Conservation (phyloP, 179 eudicot species). For the Monotropa hypopitys region DNA sequence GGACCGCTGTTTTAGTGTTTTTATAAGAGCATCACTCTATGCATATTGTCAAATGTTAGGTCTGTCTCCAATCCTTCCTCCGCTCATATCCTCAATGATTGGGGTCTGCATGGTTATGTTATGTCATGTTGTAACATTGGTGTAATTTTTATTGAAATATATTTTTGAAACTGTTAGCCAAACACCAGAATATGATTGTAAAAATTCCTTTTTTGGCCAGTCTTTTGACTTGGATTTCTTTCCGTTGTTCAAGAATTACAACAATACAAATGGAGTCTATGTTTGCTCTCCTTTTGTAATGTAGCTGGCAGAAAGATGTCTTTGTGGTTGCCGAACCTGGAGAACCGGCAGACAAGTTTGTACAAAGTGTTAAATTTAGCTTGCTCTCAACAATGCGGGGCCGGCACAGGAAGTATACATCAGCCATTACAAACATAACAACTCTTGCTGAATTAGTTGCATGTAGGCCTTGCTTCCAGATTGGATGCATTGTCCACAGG, state of each 20-base stretch:
- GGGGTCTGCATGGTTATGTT: no score
- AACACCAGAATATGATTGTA: background rate
- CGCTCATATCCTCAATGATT: no score
- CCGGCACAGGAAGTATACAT: conserved; percentile 51
- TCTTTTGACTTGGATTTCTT: background rate
- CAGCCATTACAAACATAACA: conserved; percentile 53
- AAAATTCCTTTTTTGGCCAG: background rate
- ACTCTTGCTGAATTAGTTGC: conserved; percentile 77
- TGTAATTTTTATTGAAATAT: background rate
- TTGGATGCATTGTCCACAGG: conserved; percentile 83
- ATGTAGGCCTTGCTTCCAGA: conserved; percentile 77
- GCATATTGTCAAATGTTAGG: no score
- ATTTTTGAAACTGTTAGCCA: background rate
- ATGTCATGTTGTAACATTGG: background rate
- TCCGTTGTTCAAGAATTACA: background rate
- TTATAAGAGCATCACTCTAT: no score
- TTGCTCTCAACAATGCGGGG: conserved; percentile 59
- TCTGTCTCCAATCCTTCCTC: no score
- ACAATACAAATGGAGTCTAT: background rate
- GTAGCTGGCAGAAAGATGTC: conserved; percentile 97
- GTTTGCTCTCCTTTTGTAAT: conserved; percentile 5
- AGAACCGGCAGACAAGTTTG: conserved; percentile 87
- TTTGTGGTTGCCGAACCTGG: conserved; percentile 99
- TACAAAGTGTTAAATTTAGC: conserved; percentile 84
- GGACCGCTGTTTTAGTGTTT: no score